Evolutionary conservation across 2,329 filamentous ascomycete species (phyloP).

Genomic region (Penicillium sp.): DNA sequence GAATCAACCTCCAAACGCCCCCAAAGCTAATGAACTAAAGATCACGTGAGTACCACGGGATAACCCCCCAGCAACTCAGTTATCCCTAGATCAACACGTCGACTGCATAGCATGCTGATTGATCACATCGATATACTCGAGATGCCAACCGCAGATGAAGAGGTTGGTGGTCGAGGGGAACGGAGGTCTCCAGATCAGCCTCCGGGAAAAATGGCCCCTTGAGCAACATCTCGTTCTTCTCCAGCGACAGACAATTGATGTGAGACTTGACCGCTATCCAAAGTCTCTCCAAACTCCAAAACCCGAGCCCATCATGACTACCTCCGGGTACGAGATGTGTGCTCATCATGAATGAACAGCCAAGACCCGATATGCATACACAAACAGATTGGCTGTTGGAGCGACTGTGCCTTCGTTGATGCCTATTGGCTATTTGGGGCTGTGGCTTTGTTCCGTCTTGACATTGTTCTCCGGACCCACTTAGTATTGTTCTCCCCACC

Average conservation of each 20-base stretch:
- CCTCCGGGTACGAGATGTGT: not conserved
- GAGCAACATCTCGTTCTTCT: not conserved
- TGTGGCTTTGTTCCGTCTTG: constrained; percentile 2
- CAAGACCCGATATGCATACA: not conserved
- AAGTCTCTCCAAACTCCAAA: not conserved
- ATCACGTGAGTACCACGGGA: not conserved
- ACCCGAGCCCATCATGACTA: not conserved
- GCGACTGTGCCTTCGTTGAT: not conserved
- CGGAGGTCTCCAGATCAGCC: not conserved
- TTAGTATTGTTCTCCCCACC: constrained; percentile 32
- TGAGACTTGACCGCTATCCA: not conserved
- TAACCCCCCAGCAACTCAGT: too few relatives aligned
- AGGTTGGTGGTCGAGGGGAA: too few relatives aligned
- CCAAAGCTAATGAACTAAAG: not conserved
- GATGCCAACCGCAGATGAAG: too few relatives aligned
- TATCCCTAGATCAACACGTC: not conserved
- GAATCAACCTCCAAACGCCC: too few relatives aligned
- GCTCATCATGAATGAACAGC: not conserved
- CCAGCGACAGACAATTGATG: not conserved
- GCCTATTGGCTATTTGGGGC: not conserved
- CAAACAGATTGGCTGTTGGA: not conserved
- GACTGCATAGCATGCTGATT: too few relatives aligned
- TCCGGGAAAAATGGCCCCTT: not conserved
- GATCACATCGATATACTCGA: too few relatives aligned
- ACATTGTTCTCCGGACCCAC: constrained; percentile 15